Base-by-base conservation (phyloP, 306 rosid genomes). In the Cucumis sativus region DNA sequence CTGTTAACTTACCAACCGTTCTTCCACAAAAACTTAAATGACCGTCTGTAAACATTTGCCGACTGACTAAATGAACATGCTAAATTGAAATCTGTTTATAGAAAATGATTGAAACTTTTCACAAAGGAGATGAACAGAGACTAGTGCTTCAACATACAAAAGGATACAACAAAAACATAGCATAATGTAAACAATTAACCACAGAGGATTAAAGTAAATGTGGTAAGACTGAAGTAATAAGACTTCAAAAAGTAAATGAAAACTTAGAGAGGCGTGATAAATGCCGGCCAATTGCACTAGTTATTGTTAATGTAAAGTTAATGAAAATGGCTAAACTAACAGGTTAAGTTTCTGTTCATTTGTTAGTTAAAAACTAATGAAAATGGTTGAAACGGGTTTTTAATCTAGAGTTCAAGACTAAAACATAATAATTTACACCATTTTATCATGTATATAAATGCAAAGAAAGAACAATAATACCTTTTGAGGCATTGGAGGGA, bases 401-500 rank as follows among this genome's bases (percentile, higher is more conserved):
- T 1, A 63, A 35, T 37, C 71, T 28, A n/a, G 39, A 65, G 17
- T 64, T 65, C 25, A 17, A 49, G 49, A n/a, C 45, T 16, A 61
- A 30, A 61, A 61, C n/a, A 61, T 41, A 61, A 61, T 30, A 33
- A 12, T 63, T 63, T 33, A 35, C 69, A 37, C 37, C 5, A 17
- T 65, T 10, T 8, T 61, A 16, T 28, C 30, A 28, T 61, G 8
- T 65, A n/a, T 65, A n/a, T 35, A n/a, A 68, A 70, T 49, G 33
- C 76, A 70, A 14, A 47, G 45, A 55, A 18, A 18, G 17, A 41
- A 7, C 16, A 4, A 74, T 35, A 40, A 57, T 78, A 94, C 97
- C 97, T 94, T 94, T 75, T 84, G 85, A 76, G 97, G 96, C 98
- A 94, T 87, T 77, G 97, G 96, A n/a, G n/a, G n/a, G n/a, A 87